Base-by-base conservation (phyloP, 2,329 filamentous ascomycete genomes). In the Trichoderma atroviride region DNA sequence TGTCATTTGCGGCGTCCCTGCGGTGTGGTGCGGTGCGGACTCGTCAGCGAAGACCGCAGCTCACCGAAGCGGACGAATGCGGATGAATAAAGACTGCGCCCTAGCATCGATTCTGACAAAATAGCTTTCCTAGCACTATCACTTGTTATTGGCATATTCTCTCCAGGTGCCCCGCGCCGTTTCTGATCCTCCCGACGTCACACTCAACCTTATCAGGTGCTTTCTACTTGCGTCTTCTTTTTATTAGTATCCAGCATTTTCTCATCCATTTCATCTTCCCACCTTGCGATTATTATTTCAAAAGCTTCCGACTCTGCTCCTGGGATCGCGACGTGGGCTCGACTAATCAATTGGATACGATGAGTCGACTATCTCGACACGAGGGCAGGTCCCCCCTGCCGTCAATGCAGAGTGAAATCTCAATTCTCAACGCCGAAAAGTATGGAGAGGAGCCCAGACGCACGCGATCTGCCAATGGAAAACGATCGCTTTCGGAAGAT, bases 401-500 rank as follows among this genome's bases (percentile, higher is more conserved):
- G 31, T 64, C 66, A 27, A 56, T 59, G 22, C 69, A 65, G 33
- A 70, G 60, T 24, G 59, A 70, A 55, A 59, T 69, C 31, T 59
- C 66, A 9, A 65, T 69, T 16, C 69, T 70, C 53, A 64, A 69
- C 37, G 69, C 66, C 31, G 69, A 70, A 35, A 31, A 47, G 66
- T 69, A 70, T 22, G 55, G 58, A 11, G 56, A 69, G 27, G 64
- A 31, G 31, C 65, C 69, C 7, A 43, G 29, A 29, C 11, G n/a
- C 16, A n/a, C 64, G 27, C 53, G 55, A 10, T 50, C 43, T 16
- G 16, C 22, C 40, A 61, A 68, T 19, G 53, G 35, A 37, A 79
- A 79, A 68, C 73, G 77, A n/a, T 53, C 73, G 9, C 72, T 70
- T 27, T 50, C 56, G 11, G 71, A 72, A 5, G 75, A 74, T 9